phyloP scores from a whole-genome alignment of 257 asterid species.

The Rhazya stricta region DNA sequence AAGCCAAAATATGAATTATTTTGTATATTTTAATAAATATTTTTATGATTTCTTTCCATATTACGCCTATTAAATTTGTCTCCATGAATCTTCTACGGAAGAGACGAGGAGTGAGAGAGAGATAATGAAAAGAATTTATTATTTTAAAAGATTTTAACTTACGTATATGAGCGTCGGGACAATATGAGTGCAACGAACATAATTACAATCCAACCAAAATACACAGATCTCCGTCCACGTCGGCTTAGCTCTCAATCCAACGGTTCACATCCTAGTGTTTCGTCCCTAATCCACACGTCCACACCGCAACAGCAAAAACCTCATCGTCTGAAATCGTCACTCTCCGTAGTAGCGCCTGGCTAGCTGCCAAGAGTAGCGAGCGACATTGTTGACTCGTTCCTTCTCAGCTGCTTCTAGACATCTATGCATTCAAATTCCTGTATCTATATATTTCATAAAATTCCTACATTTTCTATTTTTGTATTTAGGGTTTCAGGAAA shows the following conservation, averaged over 20 bases:
- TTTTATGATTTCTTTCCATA: too few relatives aligned
- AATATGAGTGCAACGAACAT: too few relatives aligned
- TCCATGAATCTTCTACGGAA: too few relatives aligned
- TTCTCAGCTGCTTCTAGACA: neutral
- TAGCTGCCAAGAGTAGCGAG: neutral
- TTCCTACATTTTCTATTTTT: neutral
- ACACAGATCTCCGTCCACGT: neutral
- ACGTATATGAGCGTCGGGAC: too few relatives aligned
- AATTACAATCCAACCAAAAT: neutral
- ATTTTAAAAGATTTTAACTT: too few relatives aligned
- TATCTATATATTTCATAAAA: neutral
- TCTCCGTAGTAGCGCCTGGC: neutral
- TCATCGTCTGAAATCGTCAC: neutral
- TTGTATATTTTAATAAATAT: too few relatives aligned
- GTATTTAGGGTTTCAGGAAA: constrained; percentile 8
- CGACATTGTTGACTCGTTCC: neutral
- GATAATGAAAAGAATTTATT: too few relatives aligned
- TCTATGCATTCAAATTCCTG: neutral
- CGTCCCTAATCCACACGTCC: neutral
- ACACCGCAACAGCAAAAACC: neutral
- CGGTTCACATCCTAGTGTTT: neutral
- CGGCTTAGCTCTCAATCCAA: neutral
- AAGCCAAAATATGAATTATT: too few relatives aligned
- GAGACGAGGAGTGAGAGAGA: too few relatives aligned
- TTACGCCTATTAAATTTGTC: too few relatives aligned